phyloP scores from a whole-genome alignment of 257 asterid genomes.

The Penstemon davidsonii region DNA sequence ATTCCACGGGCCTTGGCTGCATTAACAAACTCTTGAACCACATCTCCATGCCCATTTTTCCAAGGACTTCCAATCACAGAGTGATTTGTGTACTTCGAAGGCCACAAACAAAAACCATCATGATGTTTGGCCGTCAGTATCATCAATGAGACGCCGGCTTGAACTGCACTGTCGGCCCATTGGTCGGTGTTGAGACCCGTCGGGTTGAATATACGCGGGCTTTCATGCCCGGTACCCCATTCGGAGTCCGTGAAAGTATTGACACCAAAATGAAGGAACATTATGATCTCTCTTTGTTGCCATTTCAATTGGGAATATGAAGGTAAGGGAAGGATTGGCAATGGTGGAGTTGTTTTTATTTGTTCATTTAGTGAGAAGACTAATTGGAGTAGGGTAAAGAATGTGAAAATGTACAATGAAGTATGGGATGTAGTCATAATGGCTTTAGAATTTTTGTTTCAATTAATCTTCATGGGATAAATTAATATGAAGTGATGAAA shows the following conservation, averaged over 20 bases:
- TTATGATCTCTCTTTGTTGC: conserved; percentile 89
- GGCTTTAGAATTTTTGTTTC: not conserved
- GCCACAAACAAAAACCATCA: conserved; percentile 98
- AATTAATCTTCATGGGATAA: conserved; percentile 11
- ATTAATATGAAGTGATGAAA: not conserved
- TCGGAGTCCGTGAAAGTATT: conserved; percentile 84
- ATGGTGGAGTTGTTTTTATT: conserved; percentile 59
- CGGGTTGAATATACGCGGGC: conserved; percentile 68
- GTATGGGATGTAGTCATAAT: conserved; percentile 19
- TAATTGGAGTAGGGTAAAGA: conserved; percentile 25
- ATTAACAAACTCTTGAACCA: conserved; percentile 54
- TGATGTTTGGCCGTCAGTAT: conserved; percentile 94
- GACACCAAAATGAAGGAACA: conserved; percentile 89
- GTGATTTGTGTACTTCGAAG: conserved; percentile 77
- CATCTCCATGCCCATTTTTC: conserved; percentile 76
- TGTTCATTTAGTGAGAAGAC: conserved; percentile 22
- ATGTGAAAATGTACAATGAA: conserved; percentile 25
- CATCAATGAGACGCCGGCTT: conserved; percentile 65
- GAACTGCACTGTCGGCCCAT: conserved; percentile 73
- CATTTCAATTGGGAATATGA: conserved; percentile 77
- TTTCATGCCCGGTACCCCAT: conserved; percentile 87
- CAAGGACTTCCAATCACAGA: conserved; percentile 80
- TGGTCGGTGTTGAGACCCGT: conserved; percentile 59
- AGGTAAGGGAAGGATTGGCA: conserved; percentile 85
- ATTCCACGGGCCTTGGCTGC: conserved; percentile 67